Evolutionary conservation across 805 yeast species (phyloP).

Genomic region (Starmerella asiatica): DNA sequence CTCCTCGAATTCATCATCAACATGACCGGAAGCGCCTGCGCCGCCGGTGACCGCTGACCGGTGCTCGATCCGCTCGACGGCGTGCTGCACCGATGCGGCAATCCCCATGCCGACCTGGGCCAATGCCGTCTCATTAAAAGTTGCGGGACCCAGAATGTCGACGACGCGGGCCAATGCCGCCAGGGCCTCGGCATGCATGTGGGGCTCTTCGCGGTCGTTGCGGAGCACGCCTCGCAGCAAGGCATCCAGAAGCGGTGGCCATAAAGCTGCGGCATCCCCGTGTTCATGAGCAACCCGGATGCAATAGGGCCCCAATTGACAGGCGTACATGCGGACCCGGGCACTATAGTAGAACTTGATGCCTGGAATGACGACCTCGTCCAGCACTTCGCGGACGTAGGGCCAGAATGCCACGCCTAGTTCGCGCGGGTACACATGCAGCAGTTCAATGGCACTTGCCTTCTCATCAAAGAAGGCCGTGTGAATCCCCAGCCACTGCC

Average conservation of each 20-base stretch:
- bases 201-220: conserved; percentile 64
- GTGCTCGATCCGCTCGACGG: conserved; percentile 54
- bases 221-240: conserved; percentile 48
- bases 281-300: conserved; percentile 49
- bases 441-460: conserved; percentile 77
- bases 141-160: conserved; percentile 49
- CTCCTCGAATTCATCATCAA: conserved; percentile 41
- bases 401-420: conserved; percentile 72
- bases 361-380: conserved; percentile 74
- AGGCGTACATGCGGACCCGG: conserved; percentile 87
- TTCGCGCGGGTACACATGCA: conserved; percentile 72
- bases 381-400: conserved; percentile 64
- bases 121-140: conserved; percentile 39
- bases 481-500: conserved; percentile 88
- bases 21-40: not conserved
- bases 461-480: conserved; percentile 91
- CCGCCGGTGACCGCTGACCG: conserved; percentile 22
- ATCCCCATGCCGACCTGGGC: conserved; percentile 45
- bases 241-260: conserved; percentile 58
- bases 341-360: conserved; percentile 84
- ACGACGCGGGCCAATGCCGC: conserved; percentile 54
- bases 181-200: conserved; percentile 65
- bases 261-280: conserved; percentile 38
- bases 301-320: conserved; percentile 67
- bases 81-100: conserved; percentile 47